Conservation (phyloP, 192 early-diverging fungal genomes). For the Coemansia pectinata region DNA sequence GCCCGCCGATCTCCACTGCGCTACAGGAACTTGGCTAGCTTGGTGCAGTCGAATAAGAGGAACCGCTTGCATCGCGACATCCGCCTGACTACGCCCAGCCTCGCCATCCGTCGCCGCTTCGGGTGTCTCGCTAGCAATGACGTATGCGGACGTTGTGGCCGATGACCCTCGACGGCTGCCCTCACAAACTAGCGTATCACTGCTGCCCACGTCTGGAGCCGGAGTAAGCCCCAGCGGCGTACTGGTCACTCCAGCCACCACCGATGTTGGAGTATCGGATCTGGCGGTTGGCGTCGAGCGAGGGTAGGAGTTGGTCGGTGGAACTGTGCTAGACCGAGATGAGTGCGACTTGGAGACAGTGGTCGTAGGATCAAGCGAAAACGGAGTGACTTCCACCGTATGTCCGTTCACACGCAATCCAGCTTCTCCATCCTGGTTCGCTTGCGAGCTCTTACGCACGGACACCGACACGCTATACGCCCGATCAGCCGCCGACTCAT, state of each 20-base stretch:
- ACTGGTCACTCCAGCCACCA: background rate
- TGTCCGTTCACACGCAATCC: conserved; percentile 35
- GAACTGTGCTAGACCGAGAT: background rate
- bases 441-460: conserved; percentile 14
- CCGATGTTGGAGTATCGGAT: background rate
- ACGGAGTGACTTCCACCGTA: conserved; percentile 15
- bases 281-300: conserved; percentile 3
- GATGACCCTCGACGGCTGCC: conserved; percentile 2
- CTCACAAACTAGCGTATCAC: conserved; percentile 1
- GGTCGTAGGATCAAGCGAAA: conserved; percentile 29
- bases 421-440: background rate
- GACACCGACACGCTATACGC: conserved; percentile 25
- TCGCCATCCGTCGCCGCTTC: background rate
- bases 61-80: conserved; percentile 4
- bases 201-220: background rate
- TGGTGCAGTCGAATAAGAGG: conserved; percentile 26
- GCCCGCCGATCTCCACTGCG: conserved; percentile 23
- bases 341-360: background rate
- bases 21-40: background rate
- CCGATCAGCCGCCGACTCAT: background rate
- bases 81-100: background rate
- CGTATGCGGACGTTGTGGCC: background rate
- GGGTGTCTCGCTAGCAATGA: conserved; percentile 2
- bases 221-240: conserved; percentile 10
- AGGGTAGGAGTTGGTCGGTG: background rate